These are phyloP conservation scores for Neobulgaria alba DNA, from an alignment of 2,329 filamentous ascomycete genomes.

Conservation along the genomic window DNA sequence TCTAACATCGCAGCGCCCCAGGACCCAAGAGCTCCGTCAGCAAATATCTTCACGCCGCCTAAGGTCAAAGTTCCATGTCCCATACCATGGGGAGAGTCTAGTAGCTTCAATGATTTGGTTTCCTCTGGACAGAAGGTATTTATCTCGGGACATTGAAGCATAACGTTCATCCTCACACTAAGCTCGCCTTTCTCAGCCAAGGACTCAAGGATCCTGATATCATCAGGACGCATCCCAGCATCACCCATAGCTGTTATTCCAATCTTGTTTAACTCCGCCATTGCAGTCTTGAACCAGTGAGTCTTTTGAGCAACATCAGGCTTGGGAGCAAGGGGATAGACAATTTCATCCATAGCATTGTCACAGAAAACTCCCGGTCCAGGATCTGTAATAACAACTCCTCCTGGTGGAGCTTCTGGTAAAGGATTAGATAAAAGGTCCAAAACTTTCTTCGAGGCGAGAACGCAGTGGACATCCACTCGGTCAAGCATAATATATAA, in stretches of 20 bases:
- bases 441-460: slow-evolving; percentile 58
- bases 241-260: slow-evolving; percentile 64
- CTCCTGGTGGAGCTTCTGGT: slow-evolving; percentile 46
- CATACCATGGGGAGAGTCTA: slow-evolving; percentile 14
- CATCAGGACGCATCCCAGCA: slow-evolving; percentile 50
- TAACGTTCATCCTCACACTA: slow-evolving; percentile 57
- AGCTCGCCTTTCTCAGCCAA: slow-evolving; percentile 44
- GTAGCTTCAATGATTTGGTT: slow-evolving; percentile 30
- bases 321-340: slow-evolving; percentile 48
- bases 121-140: slow-evolving; percentile 55
- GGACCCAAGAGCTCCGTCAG: slow-evolving; percentile 60
- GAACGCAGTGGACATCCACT: slow-evolving; percentile 61
- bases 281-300: slow-evolving; percentile 48
- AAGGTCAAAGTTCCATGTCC: slow-evolving; percentile 37
- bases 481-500: slow-evolving; percentile 62
- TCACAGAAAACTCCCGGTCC: slow-evolving; percentile 64
- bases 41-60: slow-evolving; percentile 61
- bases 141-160: slow-evolving; percentile 56
- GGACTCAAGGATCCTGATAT: slow-evolving; percentile 45
- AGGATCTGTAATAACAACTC: slow-evolving; percentile 52
- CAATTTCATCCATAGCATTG: slow-evolving; percentile 56
- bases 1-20: slow-evolving; percentile 67
- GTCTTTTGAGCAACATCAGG: slow-evolving; percentile 45
- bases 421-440: slow-evolving; percentile 44
- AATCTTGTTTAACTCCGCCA: slow-evolving; percentile 52